Evolutionary conservation across 305 asterid species (phyloP).

Genomic region (Ajuga reptans): DNA sequence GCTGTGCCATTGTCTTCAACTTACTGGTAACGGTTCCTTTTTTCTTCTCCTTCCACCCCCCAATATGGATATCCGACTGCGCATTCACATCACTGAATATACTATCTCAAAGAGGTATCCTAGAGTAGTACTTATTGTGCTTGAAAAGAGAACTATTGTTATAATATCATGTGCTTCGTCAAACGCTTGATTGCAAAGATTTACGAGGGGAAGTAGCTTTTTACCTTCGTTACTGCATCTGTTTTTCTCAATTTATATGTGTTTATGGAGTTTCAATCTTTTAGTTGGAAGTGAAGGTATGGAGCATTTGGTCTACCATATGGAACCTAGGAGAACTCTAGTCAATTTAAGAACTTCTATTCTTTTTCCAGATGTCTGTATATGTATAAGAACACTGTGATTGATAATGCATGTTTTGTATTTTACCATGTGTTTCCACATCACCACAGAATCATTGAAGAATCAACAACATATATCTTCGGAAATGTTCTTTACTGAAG

Average conservation of each 20-base stretch:
- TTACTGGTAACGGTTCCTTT: background rate
- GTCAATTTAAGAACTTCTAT: background rate
- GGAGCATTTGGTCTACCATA: background rate
- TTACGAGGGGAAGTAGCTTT: background rate
- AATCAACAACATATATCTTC: background rate
- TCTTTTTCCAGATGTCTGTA: background rate
- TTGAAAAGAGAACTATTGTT: background rate
- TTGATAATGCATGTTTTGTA: background rate
- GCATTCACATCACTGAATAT: background rate
- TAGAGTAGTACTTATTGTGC: background rate
- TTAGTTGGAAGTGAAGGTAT: background rate
- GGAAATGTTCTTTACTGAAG: background rate
- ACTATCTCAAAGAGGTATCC: background rate
- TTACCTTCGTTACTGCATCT: background rate
- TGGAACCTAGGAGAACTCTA: background rate
- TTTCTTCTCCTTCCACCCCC: background rate
- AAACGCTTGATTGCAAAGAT: background rate
- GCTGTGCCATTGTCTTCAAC: background rate
- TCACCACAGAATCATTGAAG: background rate
- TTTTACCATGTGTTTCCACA: background rate
- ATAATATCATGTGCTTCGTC: background rate
- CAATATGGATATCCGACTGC: background rate
- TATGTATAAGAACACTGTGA: background rate
- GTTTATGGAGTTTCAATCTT: background rate
- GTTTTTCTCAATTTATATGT: background rate